Evolutionary conservation across 768 basidiomycete genomes (phyloP).

Genomic region (Russula earlei): DNA sequence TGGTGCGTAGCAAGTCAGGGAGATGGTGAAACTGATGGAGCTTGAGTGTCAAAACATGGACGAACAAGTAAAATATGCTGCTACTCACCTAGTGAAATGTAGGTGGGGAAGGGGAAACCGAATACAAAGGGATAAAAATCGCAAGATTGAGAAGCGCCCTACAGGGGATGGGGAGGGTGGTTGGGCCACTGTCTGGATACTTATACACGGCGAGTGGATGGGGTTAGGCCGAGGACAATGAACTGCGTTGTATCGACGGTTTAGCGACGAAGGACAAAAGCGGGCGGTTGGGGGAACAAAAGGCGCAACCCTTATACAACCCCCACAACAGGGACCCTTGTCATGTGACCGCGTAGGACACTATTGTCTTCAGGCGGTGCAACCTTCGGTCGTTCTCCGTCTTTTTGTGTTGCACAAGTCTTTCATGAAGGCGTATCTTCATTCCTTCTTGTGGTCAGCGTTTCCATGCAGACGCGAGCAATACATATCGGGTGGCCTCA

Average conservation of each 20-base stretch:
- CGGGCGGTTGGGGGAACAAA: slow-evolving; percentile 14
- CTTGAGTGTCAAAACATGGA: background rate
- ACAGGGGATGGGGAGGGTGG: slow-evolving; percentile 7
- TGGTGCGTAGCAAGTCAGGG: slow-evolving; percentile 23
- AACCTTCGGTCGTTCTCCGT: background rate
- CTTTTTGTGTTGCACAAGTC: slow-evolving; percentile 4
- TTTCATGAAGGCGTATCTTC: background rate
- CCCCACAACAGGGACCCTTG: slow-evolving; percentile 19
- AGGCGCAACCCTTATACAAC: slow-evolving; percentile 14
- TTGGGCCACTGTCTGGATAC: slow-evolving; percentile 12
- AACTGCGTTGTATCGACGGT: slow-evolving; percentile 11
- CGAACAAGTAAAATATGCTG: background rate
- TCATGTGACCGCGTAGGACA: slow-evolving; percentile 24
- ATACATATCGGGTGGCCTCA: background rate
- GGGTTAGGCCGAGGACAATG: slow-evolving; percentile 26
- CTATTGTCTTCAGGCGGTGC: slow-evolving; percentile 11
- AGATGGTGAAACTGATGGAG: background rate
- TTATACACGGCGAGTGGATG: slow-evolving; percentile 23
- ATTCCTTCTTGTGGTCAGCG: background rate
- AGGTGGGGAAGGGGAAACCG: slow-evolving; percentile 11
- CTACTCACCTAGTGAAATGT: background rate
- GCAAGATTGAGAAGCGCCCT: slow-evolving; percentile 3
- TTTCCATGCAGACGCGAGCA: slow-evolving; percentile 4
- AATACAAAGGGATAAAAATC: slow-evolving; percentile 3
- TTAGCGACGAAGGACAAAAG: slow-evolving; percentile 28